A percentile compares a stretch with the other conserved stretches of the same genome.
Conservation (phyloP, 1,139 yeast genomes). For the Scheffersomyces illinoinensis region DNA sequence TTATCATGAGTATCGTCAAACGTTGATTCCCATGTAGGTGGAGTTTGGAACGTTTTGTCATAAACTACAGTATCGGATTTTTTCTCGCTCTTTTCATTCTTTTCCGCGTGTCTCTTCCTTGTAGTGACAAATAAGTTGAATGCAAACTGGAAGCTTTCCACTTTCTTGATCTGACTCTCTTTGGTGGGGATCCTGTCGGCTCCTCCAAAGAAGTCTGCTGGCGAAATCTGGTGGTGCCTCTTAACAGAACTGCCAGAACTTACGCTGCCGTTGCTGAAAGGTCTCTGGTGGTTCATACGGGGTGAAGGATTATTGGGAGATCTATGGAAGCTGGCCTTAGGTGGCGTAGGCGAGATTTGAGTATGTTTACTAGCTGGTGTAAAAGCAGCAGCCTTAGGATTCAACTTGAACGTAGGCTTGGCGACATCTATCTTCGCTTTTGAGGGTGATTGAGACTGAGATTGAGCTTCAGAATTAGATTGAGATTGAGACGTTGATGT, state of each 20-base stretch:
- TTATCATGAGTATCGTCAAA: constrained; percentile 53
- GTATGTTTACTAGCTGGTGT: constrained; percentile 50
- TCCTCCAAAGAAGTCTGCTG: constrained; percentile 53
- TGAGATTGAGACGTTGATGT: background rate
- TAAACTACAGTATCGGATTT: constrained; percentile 22
- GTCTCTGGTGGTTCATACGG: constrained; percentile 33
- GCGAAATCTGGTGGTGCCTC: constrained; percentile 43
- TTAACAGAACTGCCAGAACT: constrained; percentile 21
- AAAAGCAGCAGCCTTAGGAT: constrained; percentile 71
- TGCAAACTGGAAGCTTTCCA: constrained; percentile 39
- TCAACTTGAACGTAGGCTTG: constrained; percentile 66
- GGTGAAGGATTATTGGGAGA: constrained; percentile 38
- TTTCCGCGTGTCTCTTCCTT: constrained; percentile 32
- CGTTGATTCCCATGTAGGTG: constrained; percentile 78
- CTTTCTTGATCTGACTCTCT: constrained; percentile 37
- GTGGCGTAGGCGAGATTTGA: constrained; percentile 33
- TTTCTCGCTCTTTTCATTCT: constrained; percentile 21
- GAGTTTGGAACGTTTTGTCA: constrained; percentile 70
- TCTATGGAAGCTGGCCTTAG: constrained; percentile 24
- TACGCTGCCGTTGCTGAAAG: constrained; percentile 22
- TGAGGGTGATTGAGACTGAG: background rate
- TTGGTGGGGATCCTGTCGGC: constrained; percentile 48
- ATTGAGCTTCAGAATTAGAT: background rate
- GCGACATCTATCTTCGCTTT: constrained; percentile 17
- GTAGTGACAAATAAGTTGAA: constrained; percentile 61